Conservation (phyloP, 805 yeast species). For the Kuraishia borneana region DNA sequence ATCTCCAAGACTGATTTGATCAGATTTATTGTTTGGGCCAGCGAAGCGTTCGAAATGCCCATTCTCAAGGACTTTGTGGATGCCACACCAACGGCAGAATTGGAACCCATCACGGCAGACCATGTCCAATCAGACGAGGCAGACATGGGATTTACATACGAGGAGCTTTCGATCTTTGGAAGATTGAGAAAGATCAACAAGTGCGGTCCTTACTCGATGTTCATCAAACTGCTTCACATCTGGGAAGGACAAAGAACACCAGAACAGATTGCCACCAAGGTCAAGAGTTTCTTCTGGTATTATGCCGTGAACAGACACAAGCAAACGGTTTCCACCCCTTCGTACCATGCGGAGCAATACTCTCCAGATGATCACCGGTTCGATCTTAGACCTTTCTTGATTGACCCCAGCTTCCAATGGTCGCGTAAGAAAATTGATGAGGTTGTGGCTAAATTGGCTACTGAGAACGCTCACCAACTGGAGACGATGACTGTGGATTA, state of each 20-base stretch:
- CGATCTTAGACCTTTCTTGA: conserved; percentile 91
- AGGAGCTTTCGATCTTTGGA: conserved; percentile 87
- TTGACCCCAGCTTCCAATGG: conserved; percentile 82
- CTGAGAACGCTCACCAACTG: conserved; percentile 19
- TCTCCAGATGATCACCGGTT: conserved; percentile 97
- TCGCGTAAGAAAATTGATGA: conserved; percentile 83
- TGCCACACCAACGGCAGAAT: conserved; percentile 97
- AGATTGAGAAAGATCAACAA: conserved; percentile 82
- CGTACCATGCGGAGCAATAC: conserved; percentile 95
- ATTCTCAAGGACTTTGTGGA: conserved; percentile 65
- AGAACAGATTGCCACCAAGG: conserved; percentile 81
- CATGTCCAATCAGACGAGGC: conserved; percentile 94
- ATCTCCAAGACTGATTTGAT: conserved; percentile 91
- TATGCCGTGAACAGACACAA: conserved; percentile 95
- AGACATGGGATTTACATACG: conserved; percentile 98
- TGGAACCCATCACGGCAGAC: conserved; percentile 87
- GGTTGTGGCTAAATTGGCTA: conserved; percentile 48
- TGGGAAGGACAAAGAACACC: conserved; percentile 82
- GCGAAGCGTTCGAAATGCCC: conserved; percentile 58
- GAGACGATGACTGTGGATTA: conserved; percentile 37
- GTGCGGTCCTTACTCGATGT: conserved; percentile 96
- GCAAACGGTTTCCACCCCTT: conserved; percentile 94
- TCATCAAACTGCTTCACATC: conserved; percentile 75
- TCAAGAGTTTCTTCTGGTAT: conserved; percentile 82
- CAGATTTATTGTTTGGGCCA: conserved; percentile 75